Base-by-base conservation (phyloP, 139 green algal genomes). In the Chlamydomonas schloesseri region DNA sequence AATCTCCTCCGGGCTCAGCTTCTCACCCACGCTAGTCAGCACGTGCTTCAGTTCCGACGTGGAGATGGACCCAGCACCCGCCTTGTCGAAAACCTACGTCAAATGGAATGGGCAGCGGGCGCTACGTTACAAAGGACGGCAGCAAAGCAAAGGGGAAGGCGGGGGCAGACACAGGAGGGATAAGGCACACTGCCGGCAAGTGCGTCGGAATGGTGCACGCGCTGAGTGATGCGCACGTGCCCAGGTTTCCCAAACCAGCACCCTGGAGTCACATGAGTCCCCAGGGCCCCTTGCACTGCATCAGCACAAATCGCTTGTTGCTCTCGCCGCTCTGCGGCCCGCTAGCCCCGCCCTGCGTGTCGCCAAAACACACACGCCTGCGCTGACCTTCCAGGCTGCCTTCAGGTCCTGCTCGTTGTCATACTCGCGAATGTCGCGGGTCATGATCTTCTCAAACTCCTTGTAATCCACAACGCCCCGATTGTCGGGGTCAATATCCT, bases 1-100 rank as follows among this genome's bases (percentile, higher is more conserved):
- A 29, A 90, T 80, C 73, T 90, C 87, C 65, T 87, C 67, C 0
- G 83, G 79, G 28, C 73, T 86, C 62, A 98, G 87, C 92, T 97
- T 98, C 91, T 98, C 95, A 3, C 95, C 95, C 18, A 98, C 89
- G 90, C 96, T 97, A 37, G 94, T 97, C 82, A 98, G 96, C 72
- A 98, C 95, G 82, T 98, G 95, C 21, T 91, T 88, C 73, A 97
- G 92, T 91, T 96, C 87, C 14, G 28, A 33, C 2, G 47, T 71
- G 53, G 64, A 71, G 65, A 90, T 87, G 65, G 36, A 81, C 55
- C 87, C 87, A 57, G 87, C 71, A 33, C 81, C 81, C 9, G 73
- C 42, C 85, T 89, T 88, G 47, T 88, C 83, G 34, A 88, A 88
- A 11, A 88, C 83, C 83, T 88, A 62, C 8, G 42, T 50, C n/a